Evolutionary conservation across 495 filamentous ascomycete genomes (phyloP).

Genomic region (Cenococcum geophilum): DNA sequence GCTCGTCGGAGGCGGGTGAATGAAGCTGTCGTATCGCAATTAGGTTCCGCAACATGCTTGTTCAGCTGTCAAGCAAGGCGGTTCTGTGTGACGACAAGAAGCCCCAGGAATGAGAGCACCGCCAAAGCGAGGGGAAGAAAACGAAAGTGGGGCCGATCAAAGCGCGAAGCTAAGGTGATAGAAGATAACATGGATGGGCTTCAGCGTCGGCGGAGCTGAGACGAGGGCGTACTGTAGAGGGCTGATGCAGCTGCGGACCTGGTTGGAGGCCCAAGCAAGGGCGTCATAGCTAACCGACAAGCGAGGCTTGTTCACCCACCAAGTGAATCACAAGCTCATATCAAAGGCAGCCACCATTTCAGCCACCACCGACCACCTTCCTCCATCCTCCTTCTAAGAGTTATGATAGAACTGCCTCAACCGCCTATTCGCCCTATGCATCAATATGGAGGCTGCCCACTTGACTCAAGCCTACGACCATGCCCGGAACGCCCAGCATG

Average conservation of each 20-base stretch:
- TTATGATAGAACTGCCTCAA: too few relatives aligned
- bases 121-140: neutral
- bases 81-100: neutral
- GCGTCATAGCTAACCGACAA: too few relatives aligned
- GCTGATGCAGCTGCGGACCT: too few relatives aligned
- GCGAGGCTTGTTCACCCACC: too few relatives aligned
- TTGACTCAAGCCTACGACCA: constrained; percentile 80
- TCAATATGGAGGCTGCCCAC: constrained; percentile 55
- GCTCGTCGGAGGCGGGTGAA: neutral
- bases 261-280: too few relatives aligned
- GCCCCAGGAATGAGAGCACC: neutral
- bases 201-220: too few relatives aligned
- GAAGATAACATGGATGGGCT: too few relatives aligned
- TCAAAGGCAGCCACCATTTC: neutral
- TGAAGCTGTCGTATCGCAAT: neutral
- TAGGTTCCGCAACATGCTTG: neutral
- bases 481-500: constrained; percentile 78
- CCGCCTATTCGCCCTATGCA: neutral
- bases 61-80: neutral
- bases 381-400: too few relatives aligned
- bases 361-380: neutral
- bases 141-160: too few relatives aligned
- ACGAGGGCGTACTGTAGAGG: too few relatives aligned
- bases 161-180: too few relatives aligned
- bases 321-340: neutral